Evolutionary conservation across 2,329 filamentous ascomycete genomes (phyloP).

Genomic region (Colletotrichum sp.): DNA sequence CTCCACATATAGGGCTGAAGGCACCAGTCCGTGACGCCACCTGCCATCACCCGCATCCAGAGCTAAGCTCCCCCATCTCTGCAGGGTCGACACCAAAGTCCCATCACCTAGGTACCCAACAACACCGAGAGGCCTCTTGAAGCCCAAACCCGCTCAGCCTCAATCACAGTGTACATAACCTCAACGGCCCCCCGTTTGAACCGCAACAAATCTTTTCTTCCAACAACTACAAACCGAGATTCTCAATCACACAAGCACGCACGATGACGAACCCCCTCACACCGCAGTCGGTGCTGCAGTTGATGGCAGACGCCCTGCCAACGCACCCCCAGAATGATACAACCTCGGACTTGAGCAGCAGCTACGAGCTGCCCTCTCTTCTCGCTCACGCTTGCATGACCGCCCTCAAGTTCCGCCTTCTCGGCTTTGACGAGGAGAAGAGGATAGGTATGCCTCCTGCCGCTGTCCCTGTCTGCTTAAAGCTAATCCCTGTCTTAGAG

Average conservation of each 20-base stretch:
- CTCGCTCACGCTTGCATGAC: constrained; percentile 84
- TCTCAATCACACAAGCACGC: neutral
- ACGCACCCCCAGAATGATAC: constrained; percentile 57
- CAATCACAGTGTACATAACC: neutral
- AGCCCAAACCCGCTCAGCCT: neutral
- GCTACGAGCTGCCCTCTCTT: constrained; percentile 84
- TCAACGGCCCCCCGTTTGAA: neutral
- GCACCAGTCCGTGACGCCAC: constrained; percentile 20
- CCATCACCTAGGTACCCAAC: neutral
- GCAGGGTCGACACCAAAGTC: neutral
- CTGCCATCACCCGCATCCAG: neutral
- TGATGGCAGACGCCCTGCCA: constrained; percentile 66
- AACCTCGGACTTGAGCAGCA: constrained; percentile 68
- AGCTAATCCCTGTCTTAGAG: constrained; percentile 44
- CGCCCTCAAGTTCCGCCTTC: constrained; percentile 78
- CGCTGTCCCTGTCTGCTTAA: too few relatives aligned
- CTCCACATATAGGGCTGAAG: constrained; percentile 26
- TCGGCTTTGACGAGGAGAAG: constrained; percentile 86
- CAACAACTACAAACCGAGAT: neutral
- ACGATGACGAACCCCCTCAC: constrained; percentile 40
- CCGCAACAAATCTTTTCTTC: neutral
- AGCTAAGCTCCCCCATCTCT: neutral
- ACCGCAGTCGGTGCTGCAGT: constrained; percentile 52
- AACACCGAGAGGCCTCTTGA: neutral
- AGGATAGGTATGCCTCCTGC: constrained; percentile 60